Evolutionary conservation across 2,329 filamentous ascomycete species (phyloP).

Genomic region (Graphilbum fragrans): DNA sequence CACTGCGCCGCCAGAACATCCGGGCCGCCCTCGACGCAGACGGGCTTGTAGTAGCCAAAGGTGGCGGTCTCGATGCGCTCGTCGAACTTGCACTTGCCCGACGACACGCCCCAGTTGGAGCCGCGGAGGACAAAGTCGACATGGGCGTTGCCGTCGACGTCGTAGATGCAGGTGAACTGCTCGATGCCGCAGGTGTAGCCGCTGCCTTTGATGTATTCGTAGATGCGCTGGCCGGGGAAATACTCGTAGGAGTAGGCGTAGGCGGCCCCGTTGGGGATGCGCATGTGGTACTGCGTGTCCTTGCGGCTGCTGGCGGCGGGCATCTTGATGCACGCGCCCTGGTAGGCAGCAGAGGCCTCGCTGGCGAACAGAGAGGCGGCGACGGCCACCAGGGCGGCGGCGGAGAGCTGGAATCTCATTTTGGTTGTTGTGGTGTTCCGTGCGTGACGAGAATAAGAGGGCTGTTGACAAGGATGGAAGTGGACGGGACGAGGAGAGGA

Average conservation of each 20-base stretch:
- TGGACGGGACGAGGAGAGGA: too few species aligned
- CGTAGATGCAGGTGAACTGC: constrained; percentile 2
- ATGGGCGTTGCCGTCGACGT: constrained; percentile 3
- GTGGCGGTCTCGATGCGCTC: neutral
- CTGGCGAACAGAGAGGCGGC: neutral
- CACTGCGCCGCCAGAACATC: neutral
- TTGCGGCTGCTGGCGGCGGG: neutral
- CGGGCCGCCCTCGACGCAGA: neutral
- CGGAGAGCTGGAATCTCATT: too few species aligned
- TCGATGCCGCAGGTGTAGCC: neutral
- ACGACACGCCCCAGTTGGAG: too few species aligned
- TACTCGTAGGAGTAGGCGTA: neutral
- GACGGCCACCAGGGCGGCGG: too few species aligned
- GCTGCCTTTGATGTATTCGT: neutral
- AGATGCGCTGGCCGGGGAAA: neutral
- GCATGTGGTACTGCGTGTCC: neutral
- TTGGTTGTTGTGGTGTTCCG: too few species aligned
- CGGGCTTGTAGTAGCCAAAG: neutral
- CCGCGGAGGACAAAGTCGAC: constrained; percentile 1
- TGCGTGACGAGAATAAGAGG: too few species aligned
- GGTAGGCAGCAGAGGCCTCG: constrained; percentile 42
- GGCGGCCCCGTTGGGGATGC: neutral
- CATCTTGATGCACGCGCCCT: constrained; percentile 1
- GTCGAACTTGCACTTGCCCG: neutral
- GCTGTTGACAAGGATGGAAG: too few species aligned